Conservation (phyloP, 1,284 basidiomycete genomes). For the Sporisorium exsertum region DNA sequence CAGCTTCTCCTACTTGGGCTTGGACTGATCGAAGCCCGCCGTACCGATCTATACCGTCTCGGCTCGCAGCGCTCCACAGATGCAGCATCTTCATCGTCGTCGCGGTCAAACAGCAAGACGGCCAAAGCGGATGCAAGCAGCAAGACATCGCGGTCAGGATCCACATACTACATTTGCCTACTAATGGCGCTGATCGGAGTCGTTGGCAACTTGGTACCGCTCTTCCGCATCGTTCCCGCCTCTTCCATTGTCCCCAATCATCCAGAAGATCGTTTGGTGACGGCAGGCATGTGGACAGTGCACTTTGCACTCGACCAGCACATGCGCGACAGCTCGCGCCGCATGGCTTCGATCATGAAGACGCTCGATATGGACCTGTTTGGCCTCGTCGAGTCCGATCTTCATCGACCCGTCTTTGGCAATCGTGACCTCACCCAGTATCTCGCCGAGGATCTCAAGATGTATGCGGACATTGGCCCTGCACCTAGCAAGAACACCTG, state of each 20-base stretch:
- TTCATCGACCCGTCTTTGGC: conserved; percentile 85
- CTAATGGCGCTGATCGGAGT: conserved; percentile 44
- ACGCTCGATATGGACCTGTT: conserved; percentile 68
- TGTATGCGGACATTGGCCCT: conserved; percentile 79
- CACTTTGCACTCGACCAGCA: conserved; percentile 64
- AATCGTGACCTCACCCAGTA: conserved; percentile 77
- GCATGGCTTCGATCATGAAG: conserved; percentile 79
- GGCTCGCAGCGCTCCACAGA: background rate
- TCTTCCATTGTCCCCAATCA: conserved; percentile 77
- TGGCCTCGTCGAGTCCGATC: conserved; percentile 83
- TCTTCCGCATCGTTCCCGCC: conserved; percentile 73
- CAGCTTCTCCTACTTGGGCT: conserved; percentile 35
- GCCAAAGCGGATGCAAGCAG: conserved; percentile 8
- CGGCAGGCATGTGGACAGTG: conserved; percentile 89
- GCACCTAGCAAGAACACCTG: conserved; percentile 91
- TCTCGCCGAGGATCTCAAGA: conserved; percentile 77
- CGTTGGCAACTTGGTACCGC: conserved; percentile 51
- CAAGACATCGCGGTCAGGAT: conserved; percentile 15
- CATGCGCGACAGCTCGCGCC: conserved; percentile 70
- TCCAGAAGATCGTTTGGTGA: conserved; percentile 78
- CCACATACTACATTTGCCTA: conserved; percentile 43
- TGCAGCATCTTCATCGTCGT: background rate
- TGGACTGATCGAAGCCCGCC: conserved; percentile 40
- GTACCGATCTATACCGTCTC: conserved; percentile 23
- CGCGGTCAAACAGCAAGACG: conserved; percentile 7